phyloP scores from a whole-genome alignment of 805 yeast genomes.

The Tetrapisispora nanseiensis region DNA sequence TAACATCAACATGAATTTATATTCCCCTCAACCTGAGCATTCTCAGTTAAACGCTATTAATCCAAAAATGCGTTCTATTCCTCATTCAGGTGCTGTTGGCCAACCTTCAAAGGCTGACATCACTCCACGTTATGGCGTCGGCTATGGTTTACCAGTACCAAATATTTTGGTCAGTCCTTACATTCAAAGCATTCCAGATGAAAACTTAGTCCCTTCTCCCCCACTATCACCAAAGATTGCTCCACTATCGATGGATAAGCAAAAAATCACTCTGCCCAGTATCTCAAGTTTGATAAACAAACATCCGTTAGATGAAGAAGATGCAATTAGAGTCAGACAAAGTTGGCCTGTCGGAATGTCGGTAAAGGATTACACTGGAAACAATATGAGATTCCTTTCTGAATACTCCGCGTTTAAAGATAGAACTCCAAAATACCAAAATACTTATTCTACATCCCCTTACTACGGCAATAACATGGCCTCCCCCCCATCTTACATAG shows the following conservation, averaged over 20 bases:
- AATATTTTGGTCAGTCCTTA: background rate
- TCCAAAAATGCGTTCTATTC: background rate
- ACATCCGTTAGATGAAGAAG: background rate
- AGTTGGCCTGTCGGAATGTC: constrained; percentile 15
- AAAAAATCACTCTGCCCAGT: background rate
- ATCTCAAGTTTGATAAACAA: background rate
- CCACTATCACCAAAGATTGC: constrained; percentile 25
- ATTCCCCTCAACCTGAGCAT: constrained; percentile 29
- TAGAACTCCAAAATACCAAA: background rate
- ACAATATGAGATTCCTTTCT: constrained; percentile 14
- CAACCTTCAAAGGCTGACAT: background rate
- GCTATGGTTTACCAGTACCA: constrained; percentile 1
- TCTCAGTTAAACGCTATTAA: constrained; percentile 16
- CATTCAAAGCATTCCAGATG: constrained; percentile 13
- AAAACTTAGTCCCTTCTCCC: constrained; percentile 26
- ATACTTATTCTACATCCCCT: background rate
- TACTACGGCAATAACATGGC: background rate
- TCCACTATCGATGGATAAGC: background rate
- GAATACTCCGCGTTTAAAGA: constrained; percentile 15
- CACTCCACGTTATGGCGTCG: background rate
- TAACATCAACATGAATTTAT: constrained; percentile 24
- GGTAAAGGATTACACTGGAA: constrained; percentile 8
- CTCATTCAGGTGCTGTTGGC: background rate
- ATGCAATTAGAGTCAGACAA: constrained; percentile 12
- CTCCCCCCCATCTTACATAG: background rate